These are phyloP conservation scores for Chlamydomonas schloesseri DNA, from an alignment of 139 green algal species.

Conservation along the genomic window DNA sequence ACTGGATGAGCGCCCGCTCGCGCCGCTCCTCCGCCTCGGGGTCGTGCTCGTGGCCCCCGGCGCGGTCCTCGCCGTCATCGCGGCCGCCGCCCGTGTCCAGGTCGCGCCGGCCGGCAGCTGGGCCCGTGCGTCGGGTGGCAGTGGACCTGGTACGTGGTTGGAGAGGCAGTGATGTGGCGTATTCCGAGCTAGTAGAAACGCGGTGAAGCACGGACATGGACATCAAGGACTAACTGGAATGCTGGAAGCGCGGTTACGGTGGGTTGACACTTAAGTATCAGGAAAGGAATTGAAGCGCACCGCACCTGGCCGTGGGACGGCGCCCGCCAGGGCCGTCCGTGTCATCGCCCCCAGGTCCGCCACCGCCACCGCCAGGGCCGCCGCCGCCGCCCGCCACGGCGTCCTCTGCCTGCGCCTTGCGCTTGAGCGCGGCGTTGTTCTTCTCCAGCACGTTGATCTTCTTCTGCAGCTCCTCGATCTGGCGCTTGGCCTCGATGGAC, in stretches of 20 bases:
- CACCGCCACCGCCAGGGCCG: slow-evolving; percentile 5
- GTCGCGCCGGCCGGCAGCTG: not conserved
- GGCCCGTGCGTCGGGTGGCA: not conserved
- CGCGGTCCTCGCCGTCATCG: slow-evolving; percentile 29
- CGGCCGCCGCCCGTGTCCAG: not conserved
- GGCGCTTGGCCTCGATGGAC: slow-evolving; percentile 55
- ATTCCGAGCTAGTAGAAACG: too few relatives aligned
- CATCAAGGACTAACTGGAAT: too few relatives aligned
- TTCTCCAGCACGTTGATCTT: slow-evolving; percentile 64
- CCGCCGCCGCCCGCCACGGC: not conserved
- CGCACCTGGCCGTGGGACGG: too few relatives aligned
- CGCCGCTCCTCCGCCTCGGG: slow-evolving; percentile 46
- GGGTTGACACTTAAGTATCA: too few relatives aligned
- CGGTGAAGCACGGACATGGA: too few relatives aligned
- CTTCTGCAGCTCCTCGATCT: slow-evolving; percentile 70
- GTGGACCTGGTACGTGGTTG: slow-evolving; percentile 3
- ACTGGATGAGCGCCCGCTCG: slow-evolving; percentile 60
- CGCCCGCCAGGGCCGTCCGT: not conserved
- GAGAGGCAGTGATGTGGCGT: too few relatives aligned
- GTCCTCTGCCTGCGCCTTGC: slow-evolving; percentile 13
- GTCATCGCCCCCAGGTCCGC: slow-evolving; percentile 8
- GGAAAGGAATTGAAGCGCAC: too few relatives aligned
- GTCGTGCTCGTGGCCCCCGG: not conserved
- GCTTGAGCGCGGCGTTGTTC: slow-evolving; percentile 62
- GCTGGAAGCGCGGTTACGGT: too few relatives aligned